Evolutionary conservation across 352 stramenopile species (phyloP).

Genomic region (Phytopythium aichiense): DNA sequence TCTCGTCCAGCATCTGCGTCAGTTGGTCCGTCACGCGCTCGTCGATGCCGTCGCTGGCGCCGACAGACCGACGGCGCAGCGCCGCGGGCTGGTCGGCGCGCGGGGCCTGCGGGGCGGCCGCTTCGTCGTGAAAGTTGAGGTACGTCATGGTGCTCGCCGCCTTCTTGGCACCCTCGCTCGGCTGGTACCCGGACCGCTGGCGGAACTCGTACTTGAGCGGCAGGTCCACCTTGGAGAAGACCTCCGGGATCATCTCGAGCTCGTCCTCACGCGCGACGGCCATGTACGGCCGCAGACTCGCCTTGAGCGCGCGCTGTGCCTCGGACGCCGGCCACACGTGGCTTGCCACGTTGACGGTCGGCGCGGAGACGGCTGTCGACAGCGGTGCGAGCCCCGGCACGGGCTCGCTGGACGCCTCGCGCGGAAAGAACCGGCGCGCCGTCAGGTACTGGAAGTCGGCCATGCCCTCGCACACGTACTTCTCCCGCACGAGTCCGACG

Average conservation of each 20-base stretch:
- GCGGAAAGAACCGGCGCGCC: conserved; percentile 48
- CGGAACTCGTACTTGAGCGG: conserved; percentile 84
- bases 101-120: conserved; percentile 36
- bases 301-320: conserved; percentile 39
- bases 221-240: conserved; percentile 83
- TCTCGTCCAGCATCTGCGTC: conserved; percentile 48
- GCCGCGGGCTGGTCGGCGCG: conserved; percentile 48
- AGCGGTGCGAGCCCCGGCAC: background rate
- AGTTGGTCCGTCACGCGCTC: conserved; percentile 58
- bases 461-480: conserved; percentile 85
- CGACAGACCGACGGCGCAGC: conserved; percentile 38
- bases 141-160: conserved; percentile 73
- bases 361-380: too few relatives aligned
- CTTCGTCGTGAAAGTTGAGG: conserved; percentile 74
- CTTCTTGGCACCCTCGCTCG: conserved; percentile 52
- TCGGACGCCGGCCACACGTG: conserved; percentile 39
- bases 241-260: conserved; percentile 72
- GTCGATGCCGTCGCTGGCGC: conserved; percentile 55
- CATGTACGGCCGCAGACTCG: conserved; percentile 58
- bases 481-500: conserved; percentile 64
- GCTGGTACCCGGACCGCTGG: conserved; percentile 68
- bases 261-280: conserved; percentile 40
- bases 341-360: conserved; percentile 8
- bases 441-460: conserved; percentile 86
- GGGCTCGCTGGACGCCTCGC: conserved; percentile 10